Evolutionary conservation across 352 stramenopile genomes (phyloP), one percentile per base, ranked within the genome.

Genomic region (Peronospora belbahrii): DNA sequence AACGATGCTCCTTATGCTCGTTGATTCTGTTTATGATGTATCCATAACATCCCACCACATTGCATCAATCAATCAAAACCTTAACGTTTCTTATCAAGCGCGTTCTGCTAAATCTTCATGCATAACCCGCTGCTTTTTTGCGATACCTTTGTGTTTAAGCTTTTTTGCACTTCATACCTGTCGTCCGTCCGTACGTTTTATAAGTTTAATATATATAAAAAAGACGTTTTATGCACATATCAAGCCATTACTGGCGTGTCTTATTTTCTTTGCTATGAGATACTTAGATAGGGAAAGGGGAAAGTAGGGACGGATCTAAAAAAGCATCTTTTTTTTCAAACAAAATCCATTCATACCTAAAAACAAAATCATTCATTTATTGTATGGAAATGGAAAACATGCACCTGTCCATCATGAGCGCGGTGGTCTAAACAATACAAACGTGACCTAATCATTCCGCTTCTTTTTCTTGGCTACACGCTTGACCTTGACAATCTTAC

Each of bases 391-490:
- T 27, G 23, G 7, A 27, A 7, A 4, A 8, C 7, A 27, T 4
- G 23, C 23, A 14, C 7, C 27, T 14, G 13, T 13, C 27, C 27
- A 32, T 2, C 17, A 15, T 31, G 15, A 52, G 42, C 51, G 31
- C 30, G 25, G 19, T 20, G 39, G 19, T 39, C 30, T 13, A 19
- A 24, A 14, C 30, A 14, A 42, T 55, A 50, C n/a, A 17, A 17
- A 44, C 50, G 14, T 20, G 24, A 9, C 58, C 55, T 69, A 69
- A 22, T 69, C 59, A 56, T 47, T 69, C 28, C 59, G 59, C 15
- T 94, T 94, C 72, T 93, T 91, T 62, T 94, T 91, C 71, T 94
- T 94, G 32, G 83, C 72, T 42, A 88, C 69, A 18, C 74, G 74
- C 74, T 94, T 94, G 40, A 88, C 69, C 65, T 91, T 94, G 54